Base-by-base conservation (phyloP, 805 yeast genomes). In the Starmerella lactis-condensi region DNA sequence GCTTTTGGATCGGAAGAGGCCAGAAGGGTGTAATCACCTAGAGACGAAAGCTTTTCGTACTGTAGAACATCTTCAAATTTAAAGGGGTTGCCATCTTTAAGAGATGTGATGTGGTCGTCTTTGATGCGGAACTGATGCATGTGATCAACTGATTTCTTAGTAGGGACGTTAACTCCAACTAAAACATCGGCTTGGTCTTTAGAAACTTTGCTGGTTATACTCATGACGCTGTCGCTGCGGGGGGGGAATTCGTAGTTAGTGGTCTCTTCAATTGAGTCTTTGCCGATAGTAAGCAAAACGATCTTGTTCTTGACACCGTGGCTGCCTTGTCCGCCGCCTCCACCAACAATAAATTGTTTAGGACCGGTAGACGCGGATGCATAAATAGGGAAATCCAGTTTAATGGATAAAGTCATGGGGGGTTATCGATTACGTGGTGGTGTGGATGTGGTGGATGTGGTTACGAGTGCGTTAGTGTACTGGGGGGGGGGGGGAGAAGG, bases 261-360 rank as follows among this genome's bases (percentile, higher is more conserved):
- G 15, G 29, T 11, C 26, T 22, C 9, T 5, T n/a, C 28, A 13
- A 35, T 27, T 5, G 19, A 9, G 15, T 31, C 33, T 8, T 28
- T 26, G 14, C 13, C 21, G 4, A 46, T 20, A 9, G 23, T 21
- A 22, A 30, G 24, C 33, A 50, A 29, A 23, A 50, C 48, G 39
- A 85, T 57, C 50, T 76, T 79, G 53, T 85, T 85, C 24, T 83
- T 76, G 33, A 81, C 71, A 19, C 93, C 94, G 46, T 79, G 75
- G 46, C 72, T 72, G 7, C 93, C 93, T 51, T 79, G 92, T 17
- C 95, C 96, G 19, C 95, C 95, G 27, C 98, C 98, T 25, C 98
- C 98, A 3, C 81, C 71, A 18, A 75, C 75, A 29, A 82, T 52
- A 17, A 83, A 51, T 1, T 72, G 65, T 37, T 60, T 55, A 39